Conservation (phyloP, 805 yeast species). For the Starmerella sp. region DNA sequence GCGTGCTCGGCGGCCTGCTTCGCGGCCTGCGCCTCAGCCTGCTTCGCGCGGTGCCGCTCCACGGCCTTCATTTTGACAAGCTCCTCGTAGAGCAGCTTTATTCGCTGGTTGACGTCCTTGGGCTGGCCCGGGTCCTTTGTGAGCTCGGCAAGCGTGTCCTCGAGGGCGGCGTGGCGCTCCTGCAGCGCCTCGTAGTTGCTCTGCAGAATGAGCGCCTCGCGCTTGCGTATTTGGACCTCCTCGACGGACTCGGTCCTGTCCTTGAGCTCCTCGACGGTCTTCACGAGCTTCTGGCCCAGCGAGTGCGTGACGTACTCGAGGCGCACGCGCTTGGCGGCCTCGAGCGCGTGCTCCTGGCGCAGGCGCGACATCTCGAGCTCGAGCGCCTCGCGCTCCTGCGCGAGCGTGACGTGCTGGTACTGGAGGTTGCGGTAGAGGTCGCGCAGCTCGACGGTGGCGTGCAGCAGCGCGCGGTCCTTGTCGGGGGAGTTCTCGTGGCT, state of each 20-base stretch:
- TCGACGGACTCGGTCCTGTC: slow-evolving; percentile 5
- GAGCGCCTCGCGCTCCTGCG: slow-evolving; percentile 16
- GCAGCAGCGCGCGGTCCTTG: background rate
- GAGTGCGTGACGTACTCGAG: slow-evolving; percentile 18
- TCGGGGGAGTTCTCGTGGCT: background rate
- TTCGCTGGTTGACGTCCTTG: slow-evolving; percentile 5
- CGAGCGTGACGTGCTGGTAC: slow-evolving; percentile 12
- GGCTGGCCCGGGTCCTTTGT: background rate
- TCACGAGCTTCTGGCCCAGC: slow-evolving; percentile 16
- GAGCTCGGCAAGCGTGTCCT: background rate
- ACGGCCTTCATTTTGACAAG: slow-evolving; percentile 4
- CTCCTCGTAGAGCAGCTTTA: slow-evolving; percentile 6
- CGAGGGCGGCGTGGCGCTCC: background rate
- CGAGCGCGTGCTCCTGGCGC: slow-evolving; percentile 19
- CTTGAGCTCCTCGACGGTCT: slow-evolving; percentile 4
- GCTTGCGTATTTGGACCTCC: slow-evolving; percentile 5
- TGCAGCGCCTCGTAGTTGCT: slow-evolving; percentile 2
- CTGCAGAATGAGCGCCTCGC: background rate
- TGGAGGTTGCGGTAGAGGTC: slow-evolving; percentile 14
- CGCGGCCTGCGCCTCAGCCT: background rate
- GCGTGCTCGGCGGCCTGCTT: no score
- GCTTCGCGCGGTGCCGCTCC: background rate
- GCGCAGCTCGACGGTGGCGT: slow-evolving; percentile 10
- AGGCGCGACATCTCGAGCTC: slow-evolving; percentile 15
- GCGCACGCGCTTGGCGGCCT: slow-evolving; percentile 13